Percentiles rank a stretch among this genome's conserved stretches.
phyloP scores from a whole-genome alignment of 2,329 filamentous ascomycete species.

The Sphaerulina musiva region DNA sequence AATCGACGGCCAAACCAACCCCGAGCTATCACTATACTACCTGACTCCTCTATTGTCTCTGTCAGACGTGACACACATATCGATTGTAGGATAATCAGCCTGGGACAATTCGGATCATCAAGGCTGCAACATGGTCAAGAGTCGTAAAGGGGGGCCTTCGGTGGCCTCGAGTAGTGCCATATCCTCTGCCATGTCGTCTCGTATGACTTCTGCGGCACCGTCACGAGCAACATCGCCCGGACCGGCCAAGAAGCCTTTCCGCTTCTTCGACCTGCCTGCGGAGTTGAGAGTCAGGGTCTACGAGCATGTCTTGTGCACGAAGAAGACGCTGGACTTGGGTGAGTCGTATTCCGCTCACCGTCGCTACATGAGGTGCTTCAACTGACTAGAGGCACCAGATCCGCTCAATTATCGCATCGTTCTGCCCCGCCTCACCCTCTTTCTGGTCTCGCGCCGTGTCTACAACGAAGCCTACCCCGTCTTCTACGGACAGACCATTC shows the following conservation, averaged over 20 bases:
- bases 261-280: constrained; percentile 60
- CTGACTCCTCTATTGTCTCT: background rate
- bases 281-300: constrained; percentile 68
- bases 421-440: constrained; percentile 51
- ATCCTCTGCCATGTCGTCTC: constrained; percentile 24
- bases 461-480: constrained; percentile 58
- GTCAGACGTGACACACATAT: background rate
- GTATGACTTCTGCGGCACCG: constrained; percentile 21
- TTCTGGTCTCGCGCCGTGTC: constrained; percentile 56
- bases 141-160: constrained; percentile 14
- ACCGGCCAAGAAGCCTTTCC: constrained; percentile 44
- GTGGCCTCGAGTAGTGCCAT: constrained; percentile 16
- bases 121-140: constrained; percentile 23
- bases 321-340: constrained; percentile 55
- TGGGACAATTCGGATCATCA: background rate
- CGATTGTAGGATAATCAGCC: background rate
- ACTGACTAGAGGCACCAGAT: constrained; percentile 33
- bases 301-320: constrained; percentile 53
- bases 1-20: too few relatives aligned
- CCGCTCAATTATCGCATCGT: constrained; percentile 59
- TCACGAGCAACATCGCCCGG: constrained; percentile 24
- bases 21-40: too few relatives aligned
- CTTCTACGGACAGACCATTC: constrained; percentile 60
- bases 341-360: constrained; percentile 1
- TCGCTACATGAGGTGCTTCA: background rate